phyloP scores from a whole-genome alignment of 331 rosid genomes.

The Telfairia occidentalis region DNA sequence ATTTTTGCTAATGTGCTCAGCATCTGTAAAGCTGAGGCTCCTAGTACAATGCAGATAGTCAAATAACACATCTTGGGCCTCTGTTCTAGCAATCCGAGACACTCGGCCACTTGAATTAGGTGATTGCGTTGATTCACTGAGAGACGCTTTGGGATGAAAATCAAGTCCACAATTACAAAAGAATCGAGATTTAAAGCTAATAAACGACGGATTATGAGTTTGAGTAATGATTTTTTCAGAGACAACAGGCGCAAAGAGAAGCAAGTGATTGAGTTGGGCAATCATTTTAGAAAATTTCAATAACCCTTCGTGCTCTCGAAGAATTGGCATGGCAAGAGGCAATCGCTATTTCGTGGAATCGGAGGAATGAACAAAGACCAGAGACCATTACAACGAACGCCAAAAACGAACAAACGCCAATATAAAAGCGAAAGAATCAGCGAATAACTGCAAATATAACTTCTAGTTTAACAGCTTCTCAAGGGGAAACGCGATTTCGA shows the following conservation, averaged over 20 bases:
- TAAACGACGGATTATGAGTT: constrained; percentile 19
- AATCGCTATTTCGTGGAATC: too few species aligned
- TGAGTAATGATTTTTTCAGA: constrained; percentile 8
- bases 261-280: constrained; percentile 21
- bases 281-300: constrained; percentile 26
- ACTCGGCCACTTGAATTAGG: constrained; percentile 16
- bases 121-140: constrained; percentile 1
- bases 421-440: neutral
- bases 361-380: neutral
- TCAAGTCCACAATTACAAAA: constrained; percentile 15
- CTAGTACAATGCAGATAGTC: constrained; percentile 62
- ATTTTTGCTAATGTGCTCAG: constrained; percentile 56
- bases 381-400: neutral
- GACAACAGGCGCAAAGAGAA: constrained; percentile 16
- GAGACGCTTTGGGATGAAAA: constrained; percentile 13
- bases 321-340: constrained; percentile 19
- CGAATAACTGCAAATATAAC: neutral
- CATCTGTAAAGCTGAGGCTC: constrained; percentile 38
- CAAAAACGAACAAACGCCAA: neutral
- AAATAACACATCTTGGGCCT: constrained; percentile 37
- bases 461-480: neutral
- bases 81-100: constrained; percentile 25
- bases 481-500: neutral
- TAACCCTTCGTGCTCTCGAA: constrained; percentile 13
- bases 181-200: constrained; percentile 19